Base-by-base conservation (phyloP, 495 filamentous ascomycete genomes). In the Tetracladium setigerum region DNA sequence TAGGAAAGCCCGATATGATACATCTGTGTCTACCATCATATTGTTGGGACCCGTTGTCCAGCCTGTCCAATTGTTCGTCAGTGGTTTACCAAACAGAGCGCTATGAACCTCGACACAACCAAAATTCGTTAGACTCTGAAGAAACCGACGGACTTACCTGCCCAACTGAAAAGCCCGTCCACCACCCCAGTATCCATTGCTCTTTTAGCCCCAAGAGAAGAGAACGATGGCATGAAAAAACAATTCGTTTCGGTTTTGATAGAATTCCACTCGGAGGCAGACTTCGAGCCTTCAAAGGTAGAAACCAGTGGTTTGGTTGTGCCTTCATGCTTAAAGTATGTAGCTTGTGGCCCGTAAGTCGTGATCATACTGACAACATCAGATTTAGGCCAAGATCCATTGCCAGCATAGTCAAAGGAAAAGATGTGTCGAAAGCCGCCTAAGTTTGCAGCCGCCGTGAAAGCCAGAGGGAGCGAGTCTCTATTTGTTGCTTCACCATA, bases 281-380 rank as follows among this genome's bases (percentile, higher is more conserved):
- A 10, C 5, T 44, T 55, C 4, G 70, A 62, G 1, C 81, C 83
- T 55, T 85, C 83, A 49, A 88, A 89, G 0, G 85, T 87, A 2
- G 80, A 84, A 22, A 86, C 83, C 14, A 87, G 66, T 2, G 81
- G 74, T 41, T 69, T 71, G n/a, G n/a, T n/a, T n/a, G n/a, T n/a
- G n/a, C n/a, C n/a, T n/a, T n/a, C n/a, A n/a, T n/a, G n/a, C n/a
- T n/a, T n/a, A n/a, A n/a, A n/a, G n/a, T n/a, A n/a, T n/a, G n/a
- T n/a, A n/a, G n/a, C n/a, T n/a, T n/a, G n/a, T n/a, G n/a, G n/a
- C n/a, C n/a, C n/a, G 53, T 76, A 76, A 14, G 30, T 5, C 12
- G 16, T 45, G 37, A 79, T 69, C 6, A 62, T 61, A n/a, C 46
- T 42, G 19, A 68, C 62, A 12, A 80, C 74, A 31, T 70, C 52